Conservation (phyloP, 1,139 yeast species). For the Blastobotrys persicus region DNA sequence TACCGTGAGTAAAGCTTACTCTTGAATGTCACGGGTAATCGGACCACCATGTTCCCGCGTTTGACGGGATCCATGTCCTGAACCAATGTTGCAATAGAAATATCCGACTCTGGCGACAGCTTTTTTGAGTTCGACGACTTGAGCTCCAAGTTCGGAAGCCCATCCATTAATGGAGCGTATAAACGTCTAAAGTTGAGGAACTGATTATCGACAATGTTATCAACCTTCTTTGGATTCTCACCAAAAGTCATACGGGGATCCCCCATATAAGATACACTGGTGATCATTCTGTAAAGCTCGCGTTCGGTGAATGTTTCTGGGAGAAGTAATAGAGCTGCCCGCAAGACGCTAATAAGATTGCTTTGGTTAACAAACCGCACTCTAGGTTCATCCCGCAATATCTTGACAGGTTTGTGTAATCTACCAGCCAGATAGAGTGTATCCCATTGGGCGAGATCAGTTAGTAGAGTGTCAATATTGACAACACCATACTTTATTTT, state of each 20-base stretch:
- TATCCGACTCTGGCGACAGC: conserved; percentile 23
- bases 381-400: conserved; percentile 60
- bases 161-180: conserved; percentile 65
- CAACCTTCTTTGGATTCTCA: conserved; percentile 86
- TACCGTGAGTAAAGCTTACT: conserved; percentile 46
- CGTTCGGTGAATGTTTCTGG: conserved; percentile 55
- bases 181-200: conserved; percentile 62
- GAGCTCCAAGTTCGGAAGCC: conserved; percentile 39
- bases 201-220: conserved; percentile 81
- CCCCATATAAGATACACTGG: conserved; percentile 82
- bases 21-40: conserved; percentile 55
- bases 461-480: conserved; percentile 54
- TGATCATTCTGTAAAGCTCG: conserved; percentile 70
- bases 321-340: conserved; percentile 64
- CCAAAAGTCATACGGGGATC: conserved; percentile 86
- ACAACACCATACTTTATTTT: conserved; percentile 86
- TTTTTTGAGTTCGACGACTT: conserved; percentile 19
- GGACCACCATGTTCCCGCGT: conserved; percentile 41
- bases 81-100: conserved; percentile 32
- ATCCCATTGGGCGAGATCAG: conserved; percentile 78
- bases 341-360: conserved; percentile 74
- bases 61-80: conserved; percentile 39
- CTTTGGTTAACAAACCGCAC: conserved; percentile 67
- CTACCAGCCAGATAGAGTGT: conserved; percentile 89
- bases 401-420: conserved; percentile 88